Base-by-base conservation (phyloP, 2,329 filamentous ascomycete species). In the Aspergillus pseudonomiae region DNA sequence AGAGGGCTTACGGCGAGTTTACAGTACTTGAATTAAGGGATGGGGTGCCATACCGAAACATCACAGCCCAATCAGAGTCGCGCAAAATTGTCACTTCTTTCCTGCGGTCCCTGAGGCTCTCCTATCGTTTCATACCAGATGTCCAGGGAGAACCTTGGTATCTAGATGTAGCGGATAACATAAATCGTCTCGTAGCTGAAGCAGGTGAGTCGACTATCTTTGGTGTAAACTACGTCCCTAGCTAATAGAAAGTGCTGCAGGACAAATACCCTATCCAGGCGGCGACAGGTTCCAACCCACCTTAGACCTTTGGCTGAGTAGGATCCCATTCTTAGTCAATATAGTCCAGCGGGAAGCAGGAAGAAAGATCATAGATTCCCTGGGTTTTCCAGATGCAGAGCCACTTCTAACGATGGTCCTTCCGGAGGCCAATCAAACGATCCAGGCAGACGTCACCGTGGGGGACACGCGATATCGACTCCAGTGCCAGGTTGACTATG, bases 1-100 rank as follows among this genome's bases (percentile, higher is more conserved):
- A n/a, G 39, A 16, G 9, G 6, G 39, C 39, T 16, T 6, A 16
- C 19, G 6, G 6, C 6, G 12, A 41, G 16, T n/a, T 41, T 4
- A 41, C 2, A n/a, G 1, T 41, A 4, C 19, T 41, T 41, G 16
- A 3, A 9, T 19, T 41, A n/a, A n/a, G 16, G 39, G 7, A 41
- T n/a, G 16, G 0, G 1, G 0, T 7, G 4, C 16, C 6, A n/a
- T 16, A 19, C 6, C 16, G 7, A n/a, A 16, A 41, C 6, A 41
- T 41, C 19, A 41, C 39, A 10, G 19, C 2, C 7, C 2, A 2
- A 41, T 4, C 39, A 19, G 19, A 41, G 9, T 19, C 39, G 7
- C 19, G 6, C 19, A 41, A 14, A n/a, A n/a, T 41, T 14, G 19
- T 41, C 4, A 41, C 19, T 9, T n/a, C 19, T n/a, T 41, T 41